Base-by-base conservation (phyloP, 345 rosid genomes). In the Turnera subulata region DNA sequence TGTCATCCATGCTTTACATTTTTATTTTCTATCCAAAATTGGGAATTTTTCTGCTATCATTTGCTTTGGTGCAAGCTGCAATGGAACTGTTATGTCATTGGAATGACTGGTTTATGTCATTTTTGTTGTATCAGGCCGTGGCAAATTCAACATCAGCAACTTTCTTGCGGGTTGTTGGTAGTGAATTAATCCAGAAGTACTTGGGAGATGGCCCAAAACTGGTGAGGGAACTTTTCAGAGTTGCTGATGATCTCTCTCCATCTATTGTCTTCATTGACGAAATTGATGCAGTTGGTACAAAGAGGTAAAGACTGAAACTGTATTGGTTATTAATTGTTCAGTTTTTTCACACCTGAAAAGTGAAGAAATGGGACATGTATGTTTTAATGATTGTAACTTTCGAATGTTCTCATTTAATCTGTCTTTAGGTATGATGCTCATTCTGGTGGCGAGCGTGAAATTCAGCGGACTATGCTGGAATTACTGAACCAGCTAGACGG, bases 131-230 rank as follows among this genome's bases (percentile, higher is more conserved):
- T 29, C 35, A 29, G 35, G 98, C 98, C 66, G 98, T 89, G 53
- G 98, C 98, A 39, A 92, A 92, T 48, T 82, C 97, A 75, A 92
- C 98, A 2, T 96, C 89, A 83, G 98, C 97, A 53, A 86, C 97
- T 73, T 92, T 92, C 70, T 89, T 92, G 54, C 84, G 98, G 50
- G 97, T 92, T 56, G 89, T 89, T 57, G 98, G 98, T n/a, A 92
- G 98, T 71, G 97, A 92, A 76, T 93, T 92, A 62, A 96, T 92
- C 64, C 98, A 92, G 62, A 92, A 92, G 72, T 92, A 92, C 61
- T 93, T 92, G 18, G 98, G 97, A 21, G 98, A 92, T 74, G 98
- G 98, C 59, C 97, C 98, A 39, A 77, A 95, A 47, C 86, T 92
- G 95, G 98, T 92, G 68, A 85, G 98, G 21, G 98, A 92, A 53